Evolutionary conservation across 352 stramenopile species (phyloP).

Genomic region (Globisporangium spinosum): DNA sequence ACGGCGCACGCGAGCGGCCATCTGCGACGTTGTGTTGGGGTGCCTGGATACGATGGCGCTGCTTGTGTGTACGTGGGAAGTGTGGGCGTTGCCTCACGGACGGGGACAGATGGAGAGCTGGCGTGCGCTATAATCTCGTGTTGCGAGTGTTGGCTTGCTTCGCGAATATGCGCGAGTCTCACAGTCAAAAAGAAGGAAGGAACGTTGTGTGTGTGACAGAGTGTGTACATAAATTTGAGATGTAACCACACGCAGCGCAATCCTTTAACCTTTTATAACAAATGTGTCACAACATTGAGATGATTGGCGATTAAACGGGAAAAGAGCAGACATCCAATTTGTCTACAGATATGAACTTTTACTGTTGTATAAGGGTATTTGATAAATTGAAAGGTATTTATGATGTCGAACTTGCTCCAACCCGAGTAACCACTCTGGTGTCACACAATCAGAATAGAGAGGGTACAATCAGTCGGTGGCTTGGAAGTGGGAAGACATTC

Average conservation of each 20-base stretch:
- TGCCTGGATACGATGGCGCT: neutral
- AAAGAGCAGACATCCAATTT: neutral
- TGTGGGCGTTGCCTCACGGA: neutral
- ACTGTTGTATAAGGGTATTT: neutral
- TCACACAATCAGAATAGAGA: neutral
- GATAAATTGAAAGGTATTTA: neutral
- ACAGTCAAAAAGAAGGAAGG: neutral
- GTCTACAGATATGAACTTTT: neutral
- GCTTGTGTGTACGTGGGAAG: neutral
- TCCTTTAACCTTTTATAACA: neutral
- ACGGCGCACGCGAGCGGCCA: constrained; percentile 49
- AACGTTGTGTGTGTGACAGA: neutral
- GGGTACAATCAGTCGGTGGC: neutral
- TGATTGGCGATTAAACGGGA: neutral
- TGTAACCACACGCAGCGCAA: neutral
- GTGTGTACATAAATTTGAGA: neutral
- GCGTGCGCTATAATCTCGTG: neutral
- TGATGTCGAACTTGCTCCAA: neutral
- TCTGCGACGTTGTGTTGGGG: neutral
- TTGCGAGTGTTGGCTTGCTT: neutral
- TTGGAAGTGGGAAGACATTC: neutral
- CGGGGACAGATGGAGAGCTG: no score
- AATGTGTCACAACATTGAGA: neutral
- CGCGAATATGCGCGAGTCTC: neutral
- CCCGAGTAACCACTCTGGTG: neutral